Base-by-base conservation (phyloP, 192 early-diverging fungal genomes). In the Umbelopsis ramanniana region DNA sequence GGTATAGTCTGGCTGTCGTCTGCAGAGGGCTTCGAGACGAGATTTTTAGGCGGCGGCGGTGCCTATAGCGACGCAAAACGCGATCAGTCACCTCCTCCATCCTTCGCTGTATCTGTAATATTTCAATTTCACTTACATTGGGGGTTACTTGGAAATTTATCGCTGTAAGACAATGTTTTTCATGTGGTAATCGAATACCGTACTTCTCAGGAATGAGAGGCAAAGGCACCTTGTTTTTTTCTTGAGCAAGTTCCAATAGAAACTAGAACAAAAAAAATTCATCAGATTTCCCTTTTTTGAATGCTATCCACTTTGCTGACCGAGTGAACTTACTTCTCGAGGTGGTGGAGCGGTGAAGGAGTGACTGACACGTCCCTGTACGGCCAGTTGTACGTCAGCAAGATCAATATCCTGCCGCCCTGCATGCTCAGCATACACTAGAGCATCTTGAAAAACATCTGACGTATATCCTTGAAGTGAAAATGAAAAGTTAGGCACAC, bases 341-440 rank as follows among this genome's bases (percentile, higher is more conserved):
- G 93, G 87, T 21, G 96, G 96, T 47, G 94, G 94, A 29, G 85
- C 83, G 15, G 94, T 95, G 76, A 97, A 99, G 2, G 95, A 94
- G 67, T 96, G 92, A 68, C 94, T 90, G 10, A 95, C 92, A 48
- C 94, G 88, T 55, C 93, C 91, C 79, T 97, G 93, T 66, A 99
- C 95, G 3, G 97, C 95, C 38, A 99, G 80, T 37, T 91, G 89
- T 21, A 99, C 90, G 76, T 97, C 95, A 50, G 94, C 92, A 40
- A 92, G 68, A 60, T 91, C 89, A 37, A 97, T 83, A 38, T 94
- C 93, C n/a, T 80, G 73, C 76, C 88, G 89, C 22, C 85, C 88
- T 0, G 95, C 94, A 74, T 99, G 97, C 69, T 99, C 96, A 38
- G 95, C 92, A 83, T 95, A 97, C 14, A 93, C 79, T 57, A 94